A percentile compares a stretch with the other conserved stretches of the same genome.
These are phyloP conservation scores for Fistulinella cinereoalba DNA, from an alignment of 1,284 basidiomycete genomes.

Conservation along the genomic window DNA sequence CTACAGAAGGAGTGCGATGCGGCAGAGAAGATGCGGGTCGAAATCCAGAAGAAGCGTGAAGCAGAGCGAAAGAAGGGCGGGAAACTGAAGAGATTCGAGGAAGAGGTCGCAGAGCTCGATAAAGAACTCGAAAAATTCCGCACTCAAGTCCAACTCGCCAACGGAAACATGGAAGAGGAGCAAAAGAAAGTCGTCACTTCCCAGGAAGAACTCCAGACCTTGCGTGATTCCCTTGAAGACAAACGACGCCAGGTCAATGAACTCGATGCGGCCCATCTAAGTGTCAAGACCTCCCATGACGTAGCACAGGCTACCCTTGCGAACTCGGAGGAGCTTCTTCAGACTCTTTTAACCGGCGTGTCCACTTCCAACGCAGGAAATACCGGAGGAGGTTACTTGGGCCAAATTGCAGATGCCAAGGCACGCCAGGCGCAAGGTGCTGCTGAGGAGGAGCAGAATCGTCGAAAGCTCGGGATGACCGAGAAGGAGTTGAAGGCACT, in stretches of 20 bases:
- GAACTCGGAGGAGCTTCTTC: conserved; percentile 90
- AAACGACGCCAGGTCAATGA: conserved; percentile 61
- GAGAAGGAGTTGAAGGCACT: conserved; percentile 81
- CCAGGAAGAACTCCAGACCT: conserved; percentile 59
- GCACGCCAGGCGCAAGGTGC: conserved; percentile 72
- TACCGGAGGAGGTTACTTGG: conserved; percentile 89
- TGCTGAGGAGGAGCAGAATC: conserved; percentile 85
- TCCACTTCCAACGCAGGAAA: conserved; percentile 61
- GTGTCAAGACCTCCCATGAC: conserved; percentile 73
- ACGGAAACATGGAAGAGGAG: conserved; percentile 79
- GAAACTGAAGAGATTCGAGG: conserved; percentile 71
- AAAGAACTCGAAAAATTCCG: conserved; percentile 85
- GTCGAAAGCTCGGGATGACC: conserved; percentile 74
- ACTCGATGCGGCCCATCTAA: conserved; percentile 62
- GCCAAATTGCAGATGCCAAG: conserved; percentile 89
- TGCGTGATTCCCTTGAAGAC: conserved; percentile 51
- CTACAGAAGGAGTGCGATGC: conserved; percentile 46
- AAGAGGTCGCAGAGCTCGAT: conserved; percentile 75
- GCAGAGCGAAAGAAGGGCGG: conserved; percentile 71
- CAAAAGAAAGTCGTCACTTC: conserved; percentile 58
- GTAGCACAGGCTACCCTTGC: conserved; percentile 61
- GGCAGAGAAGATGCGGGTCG: conserved; percentile 53
- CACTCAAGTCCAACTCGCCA: conserved; percentile 86
- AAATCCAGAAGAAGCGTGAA: conserved; percentile 66
- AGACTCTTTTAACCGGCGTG: conserved; percentile 92